A percentile compares a stretch with the other conserved stretches of the same genome.
Conservation (phyloP, 78 protist genomes). For the Mastigamoeba balamuthi region DNA sequence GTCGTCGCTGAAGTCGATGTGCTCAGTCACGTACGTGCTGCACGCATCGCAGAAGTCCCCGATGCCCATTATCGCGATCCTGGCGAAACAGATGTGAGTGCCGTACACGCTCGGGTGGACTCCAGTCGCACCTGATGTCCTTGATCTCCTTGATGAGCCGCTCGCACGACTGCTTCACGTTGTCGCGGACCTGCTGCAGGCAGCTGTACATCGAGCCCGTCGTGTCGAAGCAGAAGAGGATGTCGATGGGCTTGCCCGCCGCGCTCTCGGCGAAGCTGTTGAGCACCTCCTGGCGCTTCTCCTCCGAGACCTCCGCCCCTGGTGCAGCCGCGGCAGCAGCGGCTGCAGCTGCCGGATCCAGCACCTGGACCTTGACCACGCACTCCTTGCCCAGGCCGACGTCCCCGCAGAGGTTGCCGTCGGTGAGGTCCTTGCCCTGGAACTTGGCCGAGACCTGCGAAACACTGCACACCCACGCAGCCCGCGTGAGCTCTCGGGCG, state of each 20-base stretch:
- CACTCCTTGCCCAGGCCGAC: not conserved
- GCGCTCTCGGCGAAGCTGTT: not conserved
- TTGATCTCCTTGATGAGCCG: conserved; percentile 44
- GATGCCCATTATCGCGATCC: conserved; percentile 49
- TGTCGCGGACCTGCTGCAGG: conserved; percentile 11
- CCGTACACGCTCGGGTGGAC: not conserved
- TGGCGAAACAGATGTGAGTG: not conserved
- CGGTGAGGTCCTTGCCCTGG: not conserved
- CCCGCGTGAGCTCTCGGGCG: too few relatives aligned
- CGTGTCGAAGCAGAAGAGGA: conserved; percentile 51
- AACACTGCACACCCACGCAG: too few relatives aligned
- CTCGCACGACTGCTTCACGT: conserved; percentile 20
- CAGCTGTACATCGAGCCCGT: not conserved
- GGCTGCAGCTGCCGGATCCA: not conserved
- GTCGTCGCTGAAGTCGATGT: conserved; percentile 16
- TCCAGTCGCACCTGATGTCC: not conserved
- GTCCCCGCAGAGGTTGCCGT: not conserved
- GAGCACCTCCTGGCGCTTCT: not conserved
- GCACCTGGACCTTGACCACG: not conserved
- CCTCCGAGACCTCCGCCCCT: not conserved
- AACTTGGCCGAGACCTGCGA: too few relatives aligned
- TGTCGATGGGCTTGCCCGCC: conserved; percentile 5
- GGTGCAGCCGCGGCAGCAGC: not conserved
- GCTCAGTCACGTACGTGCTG: conserved; percentile 2
- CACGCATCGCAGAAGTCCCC: conserved; percentile 53